phyloP scores from a whole-genome alignment of 192 early-diverging fungal genomes.

The Coemansia sp. region DNA sequence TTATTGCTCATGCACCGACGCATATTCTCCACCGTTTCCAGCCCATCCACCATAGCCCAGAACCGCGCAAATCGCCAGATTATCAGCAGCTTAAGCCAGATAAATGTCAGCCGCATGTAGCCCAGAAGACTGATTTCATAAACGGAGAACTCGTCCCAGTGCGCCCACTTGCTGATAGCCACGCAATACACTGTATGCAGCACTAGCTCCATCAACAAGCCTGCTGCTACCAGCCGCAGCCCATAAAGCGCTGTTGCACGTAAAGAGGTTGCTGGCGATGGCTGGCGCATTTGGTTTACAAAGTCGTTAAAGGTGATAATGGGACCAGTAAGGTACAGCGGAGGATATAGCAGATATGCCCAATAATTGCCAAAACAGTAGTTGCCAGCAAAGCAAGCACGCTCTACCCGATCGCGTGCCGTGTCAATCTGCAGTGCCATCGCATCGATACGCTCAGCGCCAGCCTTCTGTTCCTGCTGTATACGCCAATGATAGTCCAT shows the following conservation, averaged over 20 bases:
- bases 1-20: conserved; percentile 94
- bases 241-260: conserved; percentile 55
- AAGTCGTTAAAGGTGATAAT: conserved; percentile 95
- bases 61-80: conserved; percentile 97
- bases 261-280: conserved; percentile 29
- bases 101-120: conserved; percentile 82
- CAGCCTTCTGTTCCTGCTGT: conserved; percentile 44
- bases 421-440: conserved; percentile 13
- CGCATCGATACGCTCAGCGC: conserved; percentile 15
- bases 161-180: conserved; percentile 82
- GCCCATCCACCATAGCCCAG: conserved; percentile 91
- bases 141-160: conserved; percentile 77
- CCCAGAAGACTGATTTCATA: conserved; percentile 85
- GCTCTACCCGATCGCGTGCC: conserved; percentile 62
- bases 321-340: conserved; percentile 91
- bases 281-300: conserved; percentile 70
- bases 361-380: conserved; percentile 80
- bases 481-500: conserved; percentile 90
- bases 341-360: conserved; percentile 81
- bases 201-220: conserved; percentile 83
- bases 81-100: conserved; percentile 94
- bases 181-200: conserved; percentile 87
- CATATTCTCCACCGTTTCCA: conserved; percentile 93
- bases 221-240: conserved; percentile 60
- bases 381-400: conserved; percentile 57